phyloP scores from a whole-genome alignment of 257 asterid species.

The Ajuga chamaepitys region DNA sequence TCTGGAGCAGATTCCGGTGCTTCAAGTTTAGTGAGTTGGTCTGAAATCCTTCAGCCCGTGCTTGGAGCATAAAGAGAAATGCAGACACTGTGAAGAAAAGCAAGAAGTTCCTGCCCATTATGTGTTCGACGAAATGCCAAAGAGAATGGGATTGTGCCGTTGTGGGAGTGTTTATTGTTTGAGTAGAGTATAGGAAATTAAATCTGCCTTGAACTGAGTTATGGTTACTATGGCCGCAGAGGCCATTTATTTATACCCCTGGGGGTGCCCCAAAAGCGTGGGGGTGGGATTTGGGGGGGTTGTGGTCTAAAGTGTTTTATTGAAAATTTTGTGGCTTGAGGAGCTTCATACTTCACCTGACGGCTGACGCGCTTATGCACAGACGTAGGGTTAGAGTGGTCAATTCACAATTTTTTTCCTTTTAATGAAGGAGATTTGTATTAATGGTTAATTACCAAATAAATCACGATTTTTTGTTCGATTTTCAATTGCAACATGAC shows the following conservation, averaged over 20 bases:
- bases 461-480: too few species aligned
- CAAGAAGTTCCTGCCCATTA: conserved; percentile 21
- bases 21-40: not conserved
- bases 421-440: too few species aligned
- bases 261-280: not conserved
- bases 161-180: too few species aligned
- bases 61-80: conserved; percentile 1
- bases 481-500: too few species aligned
- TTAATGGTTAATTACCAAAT: too few species aligned
- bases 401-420: too few species aligned
- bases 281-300: not conserved
- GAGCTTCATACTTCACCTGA: conserved; percentile 5
- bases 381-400: conserved; percentile 4
- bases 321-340: conserved; percentile 6
- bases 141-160: not conserved
- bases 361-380: not conserved
- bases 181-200: too few species aligned
- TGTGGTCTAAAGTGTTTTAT: not conserved
- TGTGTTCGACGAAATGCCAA: conserved; percentile 25
- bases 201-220: not conserved
- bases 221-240: not conserved
- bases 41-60: conserved; percentile 1
- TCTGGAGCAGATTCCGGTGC: conserved; percentile 17
- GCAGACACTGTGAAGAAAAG: conserved; percentile 22
- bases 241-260: conserved; percentile 17